A percentile compares a stretch with the other conserved stretches of the same genome.
phyloP scores from a whole-genome alignment of 169 alveolate species.

The Theileria parva region DNA sequence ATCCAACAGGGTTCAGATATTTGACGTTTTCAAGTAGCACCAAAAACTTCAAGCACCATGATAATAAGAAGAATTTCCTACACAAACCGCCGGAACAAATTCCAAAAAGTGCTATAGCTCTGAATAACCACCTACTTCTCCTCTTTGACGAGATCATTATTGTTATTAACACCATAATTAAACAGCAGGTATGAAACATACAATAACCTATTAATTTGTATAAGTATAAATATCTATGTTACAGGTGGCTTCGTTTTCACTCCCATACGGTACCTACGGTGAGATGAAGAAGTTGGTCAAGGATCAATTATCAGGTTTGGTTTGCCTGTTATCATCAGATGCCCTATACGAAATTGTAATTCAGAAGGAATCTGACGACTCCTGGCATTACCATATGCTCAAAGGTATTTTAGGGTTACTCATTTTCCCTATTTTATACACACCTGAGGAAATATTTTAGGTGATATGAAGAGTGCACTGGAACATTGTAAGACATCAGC shows the following conservation, averaged over 20 bases:
- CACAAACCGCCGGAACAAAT: conserved; percentile 50
- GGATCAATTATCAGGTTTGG: conserved; percentile 51
- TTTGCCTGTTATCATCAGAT: conserved; percentile 39
- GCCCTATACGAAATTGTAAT: conserved; percentile 42
- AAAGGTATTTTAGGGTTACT: conserved; percentile 23
- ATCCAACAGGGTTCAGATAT: conserved; percentile 34
- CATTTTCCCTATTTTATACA: neutral
- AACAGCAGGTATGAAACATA: conserved; percentile 26
- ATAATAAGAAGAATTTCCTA: conserved; percentile 34
- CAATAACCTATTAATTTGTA: neutral
- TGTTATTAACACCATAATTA: conserved; percentile 57
- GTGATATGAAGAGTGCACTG: conserved; percentile 56
- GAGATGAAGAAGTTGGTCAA: conserved; percentile 33
- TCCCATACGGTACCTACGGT: conserved; percentile 60
- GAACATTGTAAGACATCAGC: conserved; percentile 45
- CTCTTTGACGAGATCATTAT: conserved; percentile 54
- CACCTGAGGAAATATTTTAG: neutral
- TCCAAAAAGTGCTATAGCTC: conserved; percentile 46
- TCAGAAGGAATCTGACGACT: conserved; percentile 53
- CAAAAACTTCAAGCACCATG: conserved; percentile 28
- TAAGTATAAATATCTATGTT: neutral
- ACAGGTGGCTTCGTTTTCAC: conserved; percentile 37
- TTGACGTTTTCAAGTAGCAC: conserved; percentile 50
- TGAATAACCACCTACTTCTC: conserved; percentile 40
- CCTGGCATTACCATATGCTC: conserved; percentile 61